phyloP scores from a whole-genome alignment of 148 eudicot genomes.

The Chenopodium berlandieri region DNA sequence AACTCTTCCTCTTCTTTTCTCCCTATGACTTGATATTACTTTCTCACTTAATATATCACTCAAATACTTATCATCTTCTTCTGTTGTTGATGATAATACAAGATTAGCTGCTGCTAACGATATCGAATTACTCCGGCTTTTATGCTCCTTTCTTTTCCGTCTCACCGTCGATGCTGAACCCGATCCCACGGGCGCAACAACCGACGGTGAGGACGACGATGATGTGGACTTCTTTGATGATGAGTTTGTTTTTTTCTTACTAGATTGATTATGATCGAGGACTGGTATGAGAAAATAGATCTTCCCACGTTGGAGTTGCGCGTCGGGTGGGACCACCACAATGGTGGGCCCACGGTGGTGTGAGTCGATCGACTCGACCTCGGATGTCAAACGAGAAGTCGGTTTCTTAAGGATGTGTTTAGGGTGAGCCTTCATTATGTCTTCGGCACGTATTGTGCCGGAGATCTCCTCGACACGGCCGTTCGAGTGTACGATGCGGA shows the following conservation, averaged over 20 bases:
- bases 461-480: slow-evolving; percentile 79
- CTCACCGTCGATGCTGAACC: slow-evolving; percentile 10
- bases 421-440: slow-evolving; percentile 60
- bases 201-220: neutral
- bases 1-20: slow-evolving; percentile 62
- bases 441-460: slow-evolving; percentile 52
- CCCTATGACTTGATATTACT: slow-evolving; percentile 48
- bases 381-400: slow-evolving; percentile 32
- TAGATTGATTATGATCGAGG: neutral
- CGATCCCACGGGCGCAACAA: neutral
- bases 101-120: slow-evolving; percentile 11
- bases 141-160: slow-evolving; percentile 28
- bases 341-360: slow-evolving; percentile 29
- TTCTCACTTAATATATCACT: slow-evolving; percentile 75
- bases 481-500: slow-evolving; percentile 78
- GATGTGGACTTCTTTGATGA: neutral
- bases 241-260: neutral
- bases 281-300: slow-evolving; percentile 77
- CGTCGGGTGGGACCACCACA: slow-evolving; percentile 69
- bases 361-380: neutral
- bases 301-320: slow-evolving; percentile 73
- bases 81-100: neutral
- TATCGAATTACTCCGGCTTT: neutral
- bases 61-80: slow-evolving; percentile 61
- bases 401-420: slow-evolving; percentile 70